Evolutionary conservation across 202 grass and related monocot genomes (phyloP).

Genomic region (Alloteropsis angusta): DNA sequence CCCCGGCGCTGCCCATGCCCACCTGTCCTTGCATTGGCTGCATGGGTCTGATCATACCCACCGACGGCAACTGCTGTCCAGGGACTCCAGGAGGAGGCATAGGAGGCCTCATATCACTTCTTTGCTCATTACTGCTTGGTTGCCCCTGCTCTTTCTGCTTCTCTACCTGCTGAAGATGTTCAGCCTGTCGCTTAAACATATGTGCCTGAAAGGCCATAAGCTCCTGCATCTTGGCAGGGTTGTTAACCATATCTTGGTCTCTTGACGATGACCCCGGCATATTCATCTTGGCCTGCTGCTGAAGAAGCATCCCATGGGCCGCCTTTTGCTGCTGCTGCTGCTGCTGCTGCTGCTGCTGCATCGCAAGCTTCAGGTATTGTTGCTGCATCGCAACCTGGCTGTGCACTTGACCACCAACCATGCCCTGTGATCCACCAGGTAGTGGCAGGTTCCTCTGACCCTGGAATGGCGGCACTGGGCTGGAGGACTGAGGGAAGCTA

Average conservation of each 20-base stretch:
- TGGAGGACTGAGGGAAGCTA: slow-evolving; percentile 39
- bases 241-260: slow-evolving; percentile 49
- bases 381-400: slow-evolving; percentile 47
- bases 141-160: slow-evolving; percentile 46
- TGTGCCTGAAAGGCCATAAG: slow-evolving; percentile 59
- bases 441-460: slow-evolving; percentile 35
- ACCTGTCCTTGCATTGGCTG: slow-evolving; percentile 39
- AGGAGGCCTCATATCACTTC: slow-evolving; percentile 61
- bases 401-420: slow-evolving; percentile 30
- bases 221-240: slow-evolving; percentile 73
- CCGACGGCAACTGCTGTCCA: slow-evolving; percentile 39
- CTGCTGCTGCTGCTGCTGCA: slow-evolving; percentile 43
- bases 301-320: slow-evolving; percentile 54
- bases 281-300: slow-evolving; percentile 56
- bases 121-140: slow-evolving; percentile 39
- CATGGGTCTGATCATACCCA: slow-evolving; percentile 40
- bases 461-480: slow-evolving; percentile 31
- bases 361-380: slow-evolving; percentile 22
- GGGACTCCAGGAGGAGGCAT: slow-evolving; percentile 33
- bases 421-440: slow-evolving; percentile 27
- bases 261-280: slow-evolving; percentile 39
- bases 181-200: slow-evolving; percentile 39
- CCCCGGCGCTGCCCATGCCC: slow-evolving; percentile 21
- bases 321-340: slow-evolving; percentile 73
- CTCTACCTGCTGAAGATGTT: slow-evolving; percentile 45